These are phyloP conservation scores for Mycena latifolia DNA, from an alignment of 768 basidiomycete genomes.

Conservation along the genomic window DNA sequence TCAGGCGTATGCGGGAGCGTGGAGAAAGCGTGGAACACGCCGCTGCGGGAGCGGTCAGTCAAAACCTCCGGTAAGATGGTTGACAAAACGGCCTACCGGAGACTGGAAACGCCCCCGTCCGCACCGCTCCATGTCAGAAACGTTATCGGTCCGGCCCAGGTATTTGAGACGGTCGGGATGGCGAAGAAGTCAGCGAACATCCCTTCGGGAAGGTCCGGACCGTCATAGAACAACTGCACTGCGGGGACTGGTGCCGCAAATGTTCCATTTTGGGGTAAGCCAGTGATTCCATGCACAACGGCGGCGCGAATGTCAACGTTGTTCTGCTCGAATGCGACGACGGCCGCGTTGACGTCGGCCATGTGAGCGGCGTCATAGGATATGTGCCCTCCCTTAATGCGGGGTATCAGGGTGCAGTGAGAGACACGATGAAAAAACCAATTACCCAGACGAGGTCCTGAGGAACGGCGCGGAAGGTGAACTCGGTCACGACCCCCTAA, in stretches of 20 bases:
- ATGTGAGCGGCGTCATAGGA: slow-evolving; percentile 5
- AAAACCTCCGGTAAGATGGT: too few species aligned
- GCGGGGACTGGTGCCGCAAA: slow-evolving; percentile 6
- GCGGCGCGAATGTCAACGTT: slow-evolving; percentile 23
- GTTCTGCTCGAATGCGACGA: slow-evolving; percentile 25
- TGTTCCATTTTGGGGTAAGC: slow-evolving; percentile 16
- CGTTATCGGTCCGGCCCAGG: slow-evolving; percentile 22
- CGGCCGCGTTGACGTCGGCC: slow-evolving; percentile 22
- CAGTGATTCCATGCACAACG: slow-evolving; percentile 14
- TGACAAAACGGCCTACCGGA: slow-evolving; percentile 15
- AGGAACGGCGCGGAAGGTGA: slow-evolving; percentile 24
- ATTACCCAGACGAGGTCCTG: slow-evolving; percentile 24
- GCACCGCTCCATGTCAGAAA: slow-evolving; percentile 26
- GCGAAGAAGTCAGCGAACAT: slow-evolving; percentile 27
- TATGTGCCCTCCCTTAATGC: slow-evolving; percentile 19
- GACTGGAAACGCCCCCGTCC: slow-evolving; percentile 24
- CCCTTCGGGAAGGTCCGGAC: slow-evolving; percentile 14
- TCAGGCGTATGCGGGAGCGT: slow-evolving; percentile 29
- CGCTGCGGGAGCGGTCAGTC: slow-evolving; percentile 11
- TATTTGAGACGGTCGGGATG: slow-evolving; percentile 23
- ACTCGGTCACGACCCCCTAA: slow-evolving; percentile 28
- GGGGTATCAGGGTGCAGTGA: background rate
- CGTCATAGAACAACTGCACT: slow-evolving; percentile 28
- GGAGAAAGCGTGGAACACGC: slow-evolving; percentile 30
- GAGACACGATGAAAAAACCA: too few species aligned